phyloP scores from a whole-genome alignment of 305 asterid genomes.

The Fraxinus albicans region DNA sequence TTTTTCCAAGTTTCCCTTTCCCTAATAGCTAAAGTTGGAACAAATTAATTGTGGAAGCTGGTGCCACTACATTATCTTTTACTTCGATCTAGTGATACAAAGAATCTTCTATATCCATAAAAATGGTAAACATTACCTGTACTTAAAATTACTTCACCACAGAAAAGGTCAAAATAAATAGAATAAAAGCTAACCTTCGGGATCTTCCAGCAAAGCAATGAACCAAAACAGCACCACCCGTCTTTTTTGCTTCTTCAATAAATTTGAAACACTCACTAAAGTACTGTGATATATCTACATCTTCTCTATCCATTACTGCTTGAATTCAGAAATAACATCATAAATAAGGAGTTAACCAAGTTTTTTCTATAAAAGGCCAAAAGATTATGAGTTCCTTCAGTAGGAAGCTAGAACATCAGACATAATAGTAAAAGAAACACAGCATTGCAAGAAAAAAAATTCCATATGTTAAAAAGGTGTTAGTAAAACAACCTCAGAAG shows the following conservation, averaged over 20 bases:
- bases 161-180: not conserved
- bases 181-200: conserved; percentile 54
- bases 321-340: conserved; percentile 27
- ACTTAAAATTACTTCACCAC: conserved; percentile 3
- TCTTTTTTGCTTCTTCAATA: conserved; percentile 69
- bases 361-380: not conserved
- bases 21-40: not conserved
- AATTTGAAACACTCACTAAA: conserved; percentile 72
- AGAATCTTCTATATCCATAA: not conserved
- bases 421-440: not conserved
- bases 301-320: conserved; percentile 68
- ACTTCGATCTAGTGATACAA: not conserved
- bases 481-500: not conserved
- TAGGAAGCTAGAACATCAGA: not conserved
- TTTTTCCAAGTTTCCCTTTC: not conserved
- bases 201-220: conserved; percentile 89
- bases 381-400: too few relatives aligned
- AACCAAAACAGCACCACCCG: conserved; percentile 72
- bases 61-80: not conserved
- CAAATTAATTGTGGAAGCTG: not conserved
- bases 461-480: not conserved
- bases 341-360: not conserved
- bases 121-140: not conserved
- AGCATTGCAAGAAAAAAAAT: not conserved
- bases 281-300: conserved; percentile 43